Percentiles rank a stretch among this genome's conserved stretches.
Evolutionary conservation across 345 rosid species (phyloP).

Genomic region (Citrus trifoliata): DNA sequence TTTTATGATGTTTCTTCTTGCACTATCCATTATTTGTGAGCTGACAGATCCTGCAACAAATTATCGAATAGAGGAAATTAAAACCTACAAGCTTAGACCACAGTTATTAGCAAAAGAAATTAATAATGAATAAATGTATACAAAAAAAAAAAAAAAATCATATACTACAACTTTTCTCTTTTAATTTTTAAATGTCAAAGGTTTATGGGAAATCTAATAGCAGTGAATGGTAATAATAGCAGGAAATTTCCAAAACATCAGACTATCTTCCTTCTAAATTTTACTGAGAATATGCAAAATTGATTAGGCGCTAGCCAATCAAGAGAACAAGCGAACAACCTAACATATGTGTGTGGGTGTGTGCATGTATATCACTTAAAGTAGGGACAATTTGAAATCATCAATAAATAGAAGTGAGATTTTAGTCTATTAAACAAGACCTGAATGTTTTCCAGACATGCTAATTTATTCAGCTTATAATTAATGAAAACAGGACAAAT

Average conservation of each 20-base stretch:
- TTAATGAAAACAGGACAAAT: neutral
- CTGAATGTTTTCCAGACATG: neutral
- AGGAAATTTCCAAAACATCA: neutral
- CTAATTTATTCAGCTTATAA: neutral
- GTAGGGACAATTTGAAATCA: neutral
- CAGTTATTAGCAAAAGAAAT: neutral
- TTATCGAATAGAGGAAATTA: constrained; percentile 11
- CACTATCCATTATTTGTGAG: constrained; percentile 18
- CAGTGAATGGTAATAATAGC: neutral
- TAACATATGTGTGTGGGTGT: neutral
- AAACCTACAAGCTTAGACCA: neutral
- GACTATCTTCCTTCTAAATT: neutral
- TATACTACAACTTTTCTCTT: neutral
- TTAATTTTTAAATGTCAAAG: too few species aligned
- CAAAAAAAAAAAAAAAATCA: neutral
- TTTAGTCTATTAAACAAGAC: neutral
- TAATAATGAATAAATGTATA: neutral
- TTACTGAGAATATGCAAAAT: neutral
- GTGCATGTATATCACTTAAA: too few species aligned
- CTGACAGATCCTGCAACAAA: constrained; percentile 28
- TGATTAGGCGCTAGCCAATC: neutral
- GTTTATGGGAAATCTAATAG: neutral
- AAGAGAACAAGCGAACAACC: neutral
- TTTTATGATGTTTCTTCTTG: constrained; percentile 10
- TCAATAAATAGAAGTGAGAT: neutral